phyloP scores from a whole-genome alignment of 2,329 filamentous ascomycete genomes.

The Amesomyces nigricolor region DNA sequence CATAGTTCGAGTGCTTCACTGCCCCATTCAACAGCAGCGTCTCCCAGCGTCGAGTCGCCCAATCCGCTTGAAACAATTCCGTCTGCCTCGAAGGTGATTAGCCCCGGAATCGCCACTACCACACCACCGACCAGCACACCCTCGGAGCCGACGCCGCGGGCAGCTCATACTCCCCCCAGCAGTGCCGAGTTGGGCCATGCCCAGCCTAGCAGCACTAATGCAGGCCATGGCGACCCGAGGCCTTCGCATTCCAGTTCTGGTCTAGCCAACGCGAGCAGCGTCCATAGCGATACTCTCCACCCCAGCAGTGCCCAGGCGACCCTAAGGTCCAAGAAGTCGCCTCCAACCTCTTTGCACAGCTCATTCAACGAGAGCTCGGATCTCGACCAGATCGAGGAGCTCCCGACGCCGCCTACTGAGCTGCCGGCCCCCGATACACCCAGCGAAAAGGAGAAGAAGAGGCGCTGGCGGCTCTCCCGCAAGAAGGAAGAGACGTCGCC shows the following conservation, averaged over 20 bases:
- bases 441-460: constrained; percentile 59
- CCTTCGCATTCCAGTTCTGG: not conserved
- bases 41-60: constrained; percentile 41
- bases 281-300: constrained; percentile 32
- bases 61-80: constrained; percentile 42
- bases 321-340: constrained; percentile 64
- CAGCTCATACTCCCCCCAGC: constrained; percentile 41
- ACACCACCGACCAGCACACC: constrained; percentile 29
- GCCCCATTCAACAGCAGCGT: constrained; percentile 40
- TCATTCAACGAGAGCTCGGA: constrained; percentile 78
- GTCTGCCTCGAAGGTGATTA: constrained; percentile 12
- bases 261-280: not conserved
- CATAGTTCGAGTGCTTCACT: constrained; percentile 85
- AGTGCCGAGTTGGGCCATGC: not conserved
- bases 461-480: constrained; percentile 67
- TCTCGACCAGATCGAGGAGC: constrained; percentile 64
- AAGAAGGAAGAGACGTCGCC: constrained; percentile 53
- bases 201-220: not conserved
- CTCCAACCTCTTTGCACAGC: constrained; percentile 71
- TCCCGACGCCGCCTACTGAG: constrained; percentile 20
- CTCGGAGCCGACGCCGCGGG: constrained; percentile 43
- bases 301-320: constrained; percentile 41
- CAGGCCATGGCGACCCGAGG: not conserved
- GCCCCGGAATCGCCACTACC: constrained; percentile 14
- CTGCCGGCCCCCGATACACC: constrained; percentile 15